Percentiles rank a stretch among this genome's conserved stretches.
Conservation (phyloP, 768 basidiomycete genomes). For the Rhizopogon salebrosus region DNA sequence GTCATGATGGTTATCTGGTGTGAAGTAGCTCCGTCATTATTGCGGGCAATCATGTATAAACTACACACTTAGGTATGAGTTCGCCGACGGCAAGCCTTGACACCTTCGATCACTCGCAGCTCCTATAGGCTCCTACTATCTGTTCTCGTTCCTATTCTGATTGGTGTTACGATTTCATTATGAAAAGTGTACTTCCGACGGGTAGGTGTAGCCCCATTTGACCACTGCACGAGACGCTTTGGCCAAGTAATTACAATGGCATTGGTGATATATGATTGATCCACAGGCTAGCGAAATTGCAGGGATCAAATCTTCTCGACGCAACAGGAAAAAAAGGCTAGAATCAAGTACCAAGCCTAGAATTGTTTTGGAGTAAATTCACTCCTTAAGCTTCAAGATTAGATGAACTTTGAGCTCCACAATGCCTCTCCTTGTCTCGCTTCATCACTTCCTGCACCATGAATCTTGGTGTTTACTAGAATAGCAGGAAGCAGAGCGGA, state of each 20-base stretch:
- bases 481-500: background rate
- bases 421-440: conserved; percentile 46
- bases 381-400: conserved; percentile 5
- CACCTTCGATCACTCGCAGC: background rate
- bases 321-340: background rate
- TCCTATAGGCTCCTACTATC: background rate
- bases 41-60: too few species aligned
- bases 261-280: too few species aligned
- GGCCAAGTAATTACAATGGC: too few species aligned
- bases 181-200: background rate
- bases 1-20: background rate
- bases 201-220: background rate
- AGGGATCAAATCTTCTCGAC: background rate
- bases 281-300: background rate
- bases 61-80: background rate
- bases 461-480: conserved; percentile 43
- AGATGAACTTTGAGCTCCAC: conserved; percentile 51
- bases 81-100: background rate
- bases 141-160: background rate
- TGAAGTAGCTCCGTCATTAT: background rate
- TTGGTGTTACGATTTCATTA: background rate
- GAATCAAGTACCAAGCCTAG: background rate
- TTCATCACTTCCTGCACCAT: conserved; percentile 43
- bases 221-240: background rate
- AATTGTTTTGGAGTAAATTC: background rate